These are phyloP conservation scores for Dalechampia spathulata DNA, from an alignment of 441 rosid genomes.

Conservation along the genomic window DNA sequence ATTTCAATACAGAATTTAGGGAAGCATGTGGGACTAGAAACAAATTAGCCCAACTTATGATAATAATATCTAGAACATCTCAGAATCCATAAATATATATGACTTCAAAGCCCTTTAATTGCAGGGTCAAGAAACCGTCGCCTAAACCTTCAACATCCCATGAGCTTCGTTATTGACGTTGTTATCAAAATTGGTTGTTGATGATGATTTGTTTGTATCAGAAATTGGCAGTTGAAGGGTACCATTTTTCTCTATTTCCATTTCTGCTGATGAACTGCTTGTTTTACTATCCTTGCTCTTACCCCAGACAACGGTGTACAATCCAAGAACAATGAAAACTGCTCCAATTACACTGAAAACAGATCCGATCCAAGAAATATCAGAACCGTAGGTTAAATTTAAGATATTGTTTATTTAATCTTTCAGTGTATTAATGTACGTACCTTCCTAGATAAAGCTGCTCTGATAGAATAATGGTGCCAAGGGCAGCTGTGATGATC, in stretches of 20 bases:
- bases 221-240: constrained; percentile 52
- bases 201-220: constrained; percentile 24
- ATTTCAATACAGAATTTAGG: background rate
- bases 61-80: too few relatives aligned
- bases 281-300: constrained; percentile 64
- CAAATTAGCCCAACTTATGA: too few relatives aligned
- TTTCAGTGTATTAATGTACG: too few relatives aligned
- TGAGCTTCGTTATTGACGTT: constrained; percentile 8
- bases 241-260: constrained; percentile 20
- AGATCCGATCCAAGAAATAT: too few relatives aligned
- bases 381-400: too few relatives aligned
- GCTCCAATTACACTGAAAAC: constrained; percentile 77
- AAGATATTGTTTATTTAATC: too few relatives aligned
- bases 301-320: constrained; percentile 82
- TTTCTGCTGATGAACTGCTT: background rate
- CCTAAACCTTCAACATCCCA: too few relatives aligned
- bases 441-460: constrained; percentile 78
- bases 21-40: too few relatives aligned
- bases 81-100: background rate
- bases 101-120: background rate
- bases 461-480: constrained; percentile 55
- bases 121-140: too few relatives aligned
- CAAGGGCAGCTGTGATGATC: constrained; percentile 66
- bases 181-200: background rate
- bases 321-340: constrained; percentile 55